Conservation (phyloP, 2,329 filamentous ascomycete species). For the Capronia epimyces region DNA sequence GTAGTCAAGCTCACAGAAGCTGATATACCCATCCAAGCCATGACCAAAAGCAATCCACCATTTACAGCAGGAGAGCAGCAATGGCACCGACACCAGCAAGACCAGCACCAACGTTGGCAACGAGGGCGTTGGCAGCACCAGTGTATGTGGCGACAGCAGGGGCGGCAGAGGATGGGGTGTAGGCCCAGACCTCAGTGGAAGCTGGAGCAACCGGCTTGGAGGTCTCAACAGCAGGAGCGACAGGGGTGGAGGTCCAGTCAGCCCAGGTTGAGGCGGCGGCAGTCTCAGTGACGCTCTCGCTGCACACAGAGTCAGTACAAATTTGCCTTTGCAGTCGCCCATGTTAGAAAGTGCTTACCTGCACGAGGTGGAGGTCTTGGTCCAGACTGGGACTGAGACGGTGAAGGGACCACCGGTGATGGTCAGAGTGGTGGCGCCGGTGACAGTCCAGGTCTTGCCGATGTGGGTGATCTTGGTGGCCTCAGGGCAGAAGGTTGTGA, state of each 20-base stretch:
- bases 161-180: constrained; percentile 11
- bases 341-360: constrained; percentile 9
- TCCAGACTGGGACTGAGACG: constrained; percentile 28
- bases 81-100: constrained; percentile 30
- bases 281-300: constrained; percentile 9
- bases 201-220: not conserved
- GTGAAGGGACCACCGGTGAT: constrained; percentile 32
- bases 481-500: constrained; percentile 28
- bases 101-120: constrained; percentile 27
- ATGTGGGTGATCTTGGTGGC: constrained; percentile 26
- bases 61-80: constrained; percentile 29
- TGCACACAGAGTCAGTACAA: constrained; percentile 1
- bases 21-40: not conserved
- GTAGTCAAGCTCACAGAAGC: no score
- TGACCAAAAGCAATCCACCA: constrained; percentile 9
- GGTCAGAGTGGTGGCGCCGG: constrained; percentile 28
- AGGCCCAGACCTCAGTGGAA: constrained; percentile 4
- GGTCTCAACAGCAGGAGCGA: constrained; percentile 3
- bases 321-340: not conserved
- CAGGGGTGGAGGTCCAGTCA: constrained; percentile 1
- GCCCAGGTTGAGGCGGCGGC: constrained; percentile 10
- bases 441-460: constrained; percentile 29
- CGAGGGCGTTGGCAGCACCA: constrained; percentile 28
- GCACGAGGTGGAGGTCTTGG: constrained; percentile 27
- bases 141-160: constrained; percentile 23